Conservation (phyloP, 345 rosid genomes). For the Stellera chamaejasme region DNA sequence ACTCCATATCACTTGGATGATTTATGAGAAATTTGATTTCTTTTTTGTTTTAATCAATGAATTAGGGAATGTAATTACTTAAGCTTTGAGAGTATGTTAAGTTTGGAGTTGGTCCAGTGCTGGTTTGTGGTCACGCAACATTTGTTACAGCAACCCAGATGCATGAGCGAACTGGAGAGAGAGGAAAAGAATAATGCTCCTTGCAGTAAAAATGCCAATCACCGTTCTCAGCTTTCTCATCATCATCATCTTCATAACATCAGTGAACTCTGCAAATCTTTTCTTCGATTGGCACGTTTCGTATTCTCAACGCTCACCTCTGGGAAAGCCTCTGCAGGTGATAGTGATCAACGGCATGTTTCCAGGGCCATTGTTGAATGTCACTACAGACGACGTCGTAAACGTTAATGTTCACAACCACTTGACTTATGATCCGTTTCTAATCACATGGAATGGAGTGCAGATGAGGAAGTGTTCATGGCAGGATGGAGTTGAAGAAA, state of each 20-base stretch:
- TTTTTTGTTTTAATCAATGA: too few relatives aligned
- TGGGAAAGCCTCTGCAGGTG: slow-evolving; percentile 35
- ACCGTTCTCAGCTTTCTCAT: too few relatives aligned
- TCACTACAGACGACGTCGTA: slow-evolving; percentile 26
- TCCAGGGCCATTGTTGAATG: slow-evolving; percentile 26
- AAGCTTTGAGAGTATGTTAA: too few relatives aligned
- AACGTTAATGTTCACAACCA: slow-evolving; percentile 17
- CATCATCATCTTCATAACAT: too few relatives aligned
- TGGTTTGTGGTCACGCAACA: too few relatives aligned
- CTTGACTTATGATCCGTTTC: slow-evolving; percentile 21
- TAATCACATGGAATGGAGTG: slow-evolving; percentile 35
- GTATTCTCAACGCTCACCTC: slow-evolving; percentile 35
- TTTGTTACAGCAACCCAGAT: not conserved
- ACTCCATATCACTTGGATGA: too few relatives aligned
- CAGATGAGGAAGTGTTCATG: slow-evolving; percentile 31
- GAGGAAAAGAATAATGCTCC: too few relatives aligned
- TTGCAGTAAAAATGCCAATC: too few relatives aligned
- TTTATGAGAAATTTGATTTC: too few relatives aligned
- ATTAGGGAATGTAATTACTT: too few relatives aligned
- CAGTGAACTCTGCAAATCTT: slow-evolving; percentile 12
- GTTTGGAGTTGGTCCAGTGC: too few relatives aligned
- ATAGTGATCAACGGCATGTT: slow-evolving; percentile 24
- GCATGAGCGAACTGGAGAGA: not conserved
- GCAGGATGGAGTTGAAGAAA: slow-evolving; percentile 37
- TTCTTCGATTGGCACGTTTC: slow-evolving; percentile 40